Percentiles rank a stretch among this genome's conserved stretches.
Conservation (phyloP, 2,329 filamentous ascomycete genomes). For the Metarhizium guizhouense region DNA sequence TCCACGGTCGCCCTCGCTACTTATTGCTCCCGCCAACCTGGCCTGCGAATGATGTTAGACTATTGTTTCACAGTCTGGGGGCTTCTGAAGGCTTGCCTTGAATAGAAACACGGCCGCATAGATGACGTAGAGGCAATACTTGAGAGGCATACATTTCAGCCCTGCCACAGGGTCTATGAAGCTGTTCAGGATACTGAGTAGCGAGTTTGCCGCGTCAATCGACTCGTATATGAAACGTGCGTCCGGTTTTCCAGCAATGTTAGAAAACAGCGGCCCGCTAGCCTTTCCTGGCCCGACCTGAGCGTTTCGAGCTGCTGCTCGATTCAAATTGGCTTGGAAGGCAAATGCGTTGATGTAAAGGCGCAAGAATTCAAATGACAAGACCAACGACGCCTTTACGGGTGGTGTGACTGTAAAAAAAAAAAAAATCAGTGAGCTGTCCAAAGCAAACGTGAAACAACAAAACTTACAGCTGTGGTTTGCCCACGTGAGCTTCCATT, state of each 20-base stretch:
- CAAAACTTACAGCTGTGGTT: conserved; percentile 46
- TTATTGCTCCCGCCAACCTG: conserved; percentile 49
- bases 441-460: not conserved
- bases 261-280: conserved; percentile 35
- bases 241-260: conserved; percentile 51
- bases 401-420: conserved; percentile 43
- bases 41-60: conserved; percentile 24
- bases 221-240: conserved; percentile 59
- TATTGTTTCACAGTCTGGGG: no score
- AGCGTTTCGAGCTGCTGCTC: conserved; percentile 25
- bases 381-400: conserved; percentile 57
- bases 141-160: conserved; percentile 54
- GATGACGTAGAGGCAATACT: conserved; percentile 54
- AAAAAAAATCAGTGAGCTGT: not conserved
- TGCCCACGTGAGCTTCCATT: conserved; percentile 64
- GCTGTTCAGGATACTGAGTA: conserved; percentile 50
- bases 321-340: conserved; percentile 59
- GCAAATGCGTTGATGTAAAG: conserved; percentile 70
- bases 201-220: conserved; percentile 53
- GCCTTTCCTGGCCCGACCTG: conserved; percentile 25
- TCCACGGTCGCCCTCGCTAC: conserved; percentile 41
- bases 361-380: conserved; percentile 65
- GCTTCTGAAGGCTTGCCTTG: conserved; percentile 35
- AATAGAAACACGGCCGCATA: conserved; percentile 58
- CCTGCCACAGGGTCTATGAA: conserved; percentile 49